Evolutionary conservation across 2,329 filamentous ascomycete genomes (phyloP).

Genomic region (Exophiala xenobiotica): DNA sequence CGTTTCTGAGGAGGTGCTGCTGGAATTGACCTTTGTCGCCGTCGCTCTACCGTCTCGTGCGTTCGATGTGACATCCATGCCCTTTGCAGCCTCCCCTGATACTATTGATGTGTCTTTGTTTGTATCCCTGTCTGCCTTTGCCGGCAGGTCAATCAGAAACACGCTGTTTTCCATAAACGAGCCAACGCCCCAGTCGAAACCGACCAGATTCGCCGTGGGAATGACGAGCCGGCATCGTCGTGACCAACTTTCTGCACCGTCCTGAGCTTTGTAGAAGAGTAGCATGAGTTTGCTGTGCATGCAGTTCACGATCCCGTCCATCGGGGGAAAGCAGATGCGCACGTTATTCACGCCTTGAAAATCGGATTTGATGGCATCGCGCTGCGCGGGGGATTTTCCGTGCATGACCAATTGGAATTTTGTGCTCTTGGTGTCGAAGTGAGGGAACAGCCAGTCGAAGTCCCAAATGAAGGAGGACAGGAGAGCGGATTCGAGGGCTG

Average conservation of each 20-base stretch:
- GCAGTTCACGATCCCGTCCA: conserved; percentile 66
- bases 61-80: too few species aligned
- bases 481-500: conserved; percentile 73
- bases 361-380: conserved; percentile 40
- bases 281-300: conserved; percentile 97
- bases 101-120: conserved; percentile 21
- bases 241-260: conserved; percentile 1
- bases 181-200: conserved; percentile 89
- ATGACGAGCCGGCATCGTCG: conserved; percentile 65
- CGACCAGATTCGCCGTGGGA: conserved; percentile 81
- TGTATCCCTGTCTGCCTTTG: conserved; percentile 36
- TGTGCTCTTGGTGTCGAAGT: conserved; percentile 62
- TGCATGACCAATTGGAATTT: conserved; percentile 66
- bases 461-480: conserved; percentile 89
- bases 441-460: conserved; percentile 72
- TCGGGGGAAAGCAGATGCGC: conserved; percentile 74
- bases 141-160: conserved; percentile 88
- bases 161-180: conserved; percentile 81
- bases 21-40: too few species aligned
- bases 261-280: conserved; percentile 77
- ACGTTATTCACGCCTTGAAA: conserved; percentile 53
- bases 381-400: conserved; percentile 51
- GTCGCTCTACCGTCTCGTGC: too few species aligned
- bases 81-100: too few species aligned
- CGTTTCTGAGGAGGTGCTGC: too few species aligned